These are phyloP conservation scores for Gryganskiella cystojenkinii DNA, from an alignment of 192 early-diverging fungal genomes.

Conservation along the genomic window DNA sequence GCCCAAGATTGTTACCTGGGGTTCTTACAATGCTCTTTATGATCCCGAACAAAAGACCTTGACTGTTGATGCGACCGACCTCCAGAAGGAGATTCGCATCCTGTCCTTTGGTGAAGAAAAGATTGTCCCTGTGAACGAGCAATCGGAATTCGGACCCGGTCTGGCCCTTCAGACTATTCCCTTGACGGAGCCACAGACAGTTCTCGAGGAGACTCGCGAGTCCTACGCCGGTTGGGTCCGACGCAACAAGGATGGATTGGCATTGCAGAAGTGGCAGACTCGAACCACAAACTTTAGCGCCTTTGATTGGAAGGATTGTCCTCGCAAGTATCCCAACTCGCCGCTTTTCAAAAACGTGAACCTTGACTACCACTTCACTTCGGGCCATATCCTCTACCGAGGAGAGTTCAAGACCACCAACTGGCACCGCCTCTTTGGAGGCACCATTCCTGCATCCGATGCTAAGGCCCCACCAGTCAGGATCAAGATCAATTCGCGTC, in stretches of 20 bases:
- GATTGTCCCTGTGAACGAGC: neutral
- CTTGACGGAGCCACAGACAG: conserved; percentile 22
- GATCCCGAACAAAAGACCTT: conserved; percentile 23
- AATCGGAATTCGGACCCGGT: conserved; percentile 18
- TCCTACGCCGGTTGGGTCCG: conserved; percentile 10
- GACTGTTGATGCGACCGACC: conserved; percentile 40
- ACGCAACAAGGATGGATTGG: conserved; percentile 8
- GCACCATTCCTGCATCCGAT: conserved; percentile 24
- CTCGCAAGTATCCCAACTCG: conserved; percentile 5
- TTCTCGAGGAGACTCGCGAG: neutral
- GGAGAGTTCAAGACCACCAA: conserved; percentile 26
- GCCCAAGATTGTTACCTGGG: conserved; percentile 61
- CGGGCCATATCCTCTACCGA: conserved; percentile 37
- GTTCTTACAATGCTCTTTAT: conserved; percentile 57
- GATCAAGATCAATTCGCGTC: conserved; percentile 75
- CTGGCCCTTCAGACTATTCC: conserved; percentile 14
- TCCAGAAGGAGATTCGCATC: conserved; percentile 48
- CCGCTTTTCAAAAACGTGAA: conserved; percentile 28
- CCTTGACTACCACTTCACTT: conserved; percentile 38
- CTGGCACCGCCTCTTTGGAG: conserved; percentile 14
- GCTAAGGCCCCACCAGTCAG: conserved; percentile 41
- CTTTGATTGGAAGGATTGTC: conserved; percentile 31
- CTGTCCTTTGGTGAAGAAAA: conserved; percentile 35
- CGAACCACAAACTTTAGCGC: conserved; percentile 14
- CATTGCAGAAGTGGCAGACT: conserved; percentile 11